phyloP scores from a whole-genome alignment of 208 protist species.

The Leishmania major region DNA sequence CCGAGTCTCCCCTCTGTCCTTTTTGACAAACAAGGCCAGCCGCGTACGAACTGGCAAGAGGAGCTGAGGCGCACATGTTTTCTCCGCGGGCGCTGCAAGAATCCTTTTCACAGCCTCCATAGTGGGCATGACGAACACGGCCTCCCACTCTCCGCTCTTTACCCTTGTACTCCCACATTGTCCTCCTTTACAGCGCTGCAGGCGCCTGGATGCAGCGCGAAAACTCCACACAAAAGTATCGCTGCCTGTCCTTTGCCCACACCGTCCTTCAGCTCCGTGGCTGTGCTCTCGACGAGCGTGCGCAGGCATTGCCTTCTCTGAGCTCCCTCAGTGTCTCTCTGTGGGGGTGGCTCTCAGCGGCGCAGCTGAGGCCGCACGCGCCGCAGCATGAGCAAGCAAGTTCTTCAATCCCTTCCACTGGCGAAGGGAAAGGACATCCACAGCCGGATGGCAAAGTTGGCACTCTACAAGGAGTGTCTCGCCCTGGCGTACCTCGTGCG shows the following conservation, averaged over 20 bases:
- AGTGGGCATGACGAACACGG: neutral
- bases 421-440: constrained; percentile 88
- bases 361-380: neutral
- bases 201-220: neutral
- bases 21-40: neutral
- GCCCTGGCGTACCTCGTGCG: constrained; percentile 67
- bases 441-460: constrained; percentile 75
- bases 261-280: neutral
- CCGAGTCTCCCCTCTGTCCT: neutral
- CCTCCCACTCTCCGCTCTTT: neutral
- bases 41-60: neutral
- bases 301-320: neutral
- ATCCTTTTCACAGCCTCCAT: neutral
- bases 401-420: constrained; percentile 75
- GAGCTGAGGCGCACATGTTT: neutral
- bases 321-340: neutral
- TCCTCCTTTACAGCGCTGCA: neutral
- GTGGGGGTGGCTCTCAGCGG: neutral
- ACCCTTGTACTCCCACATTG: neutral
- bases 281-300: neutral
- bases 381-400: constrained; percentile 67
- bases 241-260: neutral
- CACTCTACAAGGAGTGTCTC: constrained; percentile 89
- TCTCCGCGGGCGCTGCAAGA: neutral
- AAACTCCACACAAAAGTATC: neutral